These are phyloP conservation scores for Urochloa ruziziensis DNA, from an alignment of 176 grass and related monocot species.

Conservation along the genomic window DNA sequence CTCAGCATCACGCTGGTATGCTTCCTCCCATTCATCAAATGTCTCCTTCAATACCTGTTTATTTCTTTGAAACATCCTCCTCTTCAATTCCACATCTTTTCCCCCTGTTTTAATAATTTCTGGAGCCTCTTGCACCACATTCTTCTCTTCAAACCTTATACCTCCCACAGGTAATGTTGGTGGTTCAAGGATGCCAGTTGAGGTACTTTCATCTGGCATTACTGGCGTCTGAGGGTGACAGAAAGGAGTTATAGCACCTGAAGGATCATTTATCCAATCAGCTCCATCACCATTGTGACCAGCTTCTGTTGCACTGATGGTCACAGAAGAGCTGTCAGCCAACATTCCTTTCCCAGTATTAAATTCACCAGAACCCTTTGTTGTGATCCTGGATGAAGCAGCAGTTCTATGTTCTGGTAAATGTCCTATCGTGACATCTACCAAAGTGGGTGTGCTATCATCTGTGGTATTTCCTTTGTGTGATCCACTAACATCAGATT, in stretches of 20 bases:
- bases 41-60: constrained; percentile 77
- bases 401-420: constrained; percentile 20
- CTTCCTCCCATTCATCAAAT: constrained; percentile 94
- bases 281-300: constrained; percentile 10
- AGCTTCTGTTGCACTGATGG: constrained; percentile 21
- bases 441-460: constrained; percentile 15
- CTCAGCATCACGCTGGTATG: constrained; percentile 64
- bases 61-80: constrained; percentile 68
- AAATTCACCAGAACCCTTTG: constrained; percentile 15
- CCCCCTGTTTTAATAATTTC: constrained; percentile 39
- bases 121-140: constrained; percentile 29
- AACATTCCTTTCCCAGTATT: constrained; percentile 26
- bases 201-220: constrained; percentile 22
- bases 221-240: constrained; percentile 22
- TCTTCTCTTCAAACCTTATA: constrained; percentile 43
- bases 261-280: constrained; percentile 31
- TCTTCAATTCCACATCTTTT: constrained; percentile 54
- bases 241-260: constrained; percentile 32
- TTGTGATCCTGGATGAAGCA: constrained; percentile 28
- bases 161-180: constrained; percentile 10
- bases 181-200: constrained; percentile 34
- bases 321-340: constrained; percentile 27
- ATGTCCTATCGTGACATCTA: constrained; percentile 17
- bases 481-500: constrained; percentile 27
- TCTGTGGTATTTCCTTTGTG: constrained; percentile 12